These are phyloP conservation scores for Candida alai DNA, from an alignment of 805 yeast genomes.

Conservation along the genomic window DNA sequence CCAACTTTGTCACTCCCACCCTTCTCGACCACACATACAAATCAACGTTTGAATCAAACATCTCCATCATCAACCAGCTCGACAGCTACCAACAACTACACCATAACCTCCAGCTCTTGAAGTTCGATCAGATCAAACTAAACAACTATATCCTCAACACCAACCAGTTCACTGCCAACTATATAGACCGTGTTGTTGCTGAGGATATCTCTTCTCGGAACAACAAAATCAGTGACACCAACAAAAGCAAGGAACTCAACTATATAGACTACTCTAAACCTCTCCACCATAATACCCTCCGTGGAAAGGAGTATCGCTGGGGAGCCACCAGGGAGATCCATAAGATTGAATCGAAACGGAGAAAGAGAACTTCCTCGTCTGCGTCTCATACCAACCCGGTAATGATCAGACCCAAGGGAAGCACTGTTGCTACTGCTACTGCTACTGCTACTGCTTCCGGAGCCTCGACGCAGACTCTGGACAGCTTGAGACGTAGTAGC, in stretches of 20 bases:
- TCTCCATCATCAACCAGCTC: slow-evolving; percentile 9
- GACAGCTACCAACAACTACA: slow-evolving; percentile 6
- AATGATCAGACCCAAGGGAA: slow-evolving; percentile 1
- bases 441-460: neutral
- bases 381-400: neutral
- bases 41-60: slow-evolving; percentile 5
- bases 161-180: slow-evolving; percentile 25
- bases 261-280: slow-evolving; percentile 16
- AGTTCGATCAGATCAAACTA: slow-evolving; percentile 15
- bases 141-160: slow-evolving; percentile 16
- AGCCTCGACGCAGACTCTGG: neutral
- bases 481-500: slow-evolving; percentile 6
- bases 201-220: slow-evolving; percentile 29
- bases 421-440: neutral
- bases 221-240: slow-evolving; percentile 15
- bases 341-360: slow-evolving; percentile 10
- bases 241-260: slow-evolving; percentile 18
- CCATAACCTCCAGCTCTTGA: slow-evolving; percentile 15
- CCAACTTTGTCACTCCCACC: neutral
- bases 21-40: slow-evolving; percentile 7
- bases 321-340: slow-evolving; percentile 23
- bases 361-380: slow-evolving; percentile 3
- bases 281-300: slow-evolving; percentile 20
- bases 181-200: slow-evolving; percentile 33
- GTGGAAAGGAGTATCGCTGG: slow-evolving; percentile 26